A percentile compares a stretch with the other conserved stretches of the same genome.
Evolutionary conservation across 2,329 filamentous ascomycete genomes (phyloP).

Genomic region (Fusarium decemcellulare): DNA sequence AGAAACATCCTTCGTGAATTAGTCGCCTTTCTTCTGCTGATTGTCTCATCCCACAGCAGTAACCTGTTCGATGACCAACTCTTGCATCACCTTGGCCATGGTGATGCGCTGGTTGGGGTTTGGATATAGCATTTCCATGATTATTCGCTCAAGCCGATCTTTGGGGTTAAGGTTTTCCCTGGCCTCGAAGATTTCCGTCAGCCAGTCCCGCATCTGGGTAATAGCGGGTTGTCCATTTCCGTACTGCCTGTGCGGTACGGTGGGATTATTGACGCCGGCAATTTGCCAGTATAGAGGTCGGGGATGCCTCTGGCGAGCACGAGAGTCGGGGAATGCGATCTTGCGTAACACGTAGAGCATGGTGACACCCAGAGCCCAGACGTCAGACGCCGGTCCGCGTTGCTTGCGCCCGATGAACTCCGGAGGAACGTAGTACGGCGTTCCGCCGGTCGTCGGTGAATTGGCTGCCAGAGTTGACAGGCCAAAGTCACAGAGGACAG

Average conservation of each 20-base stretch:
- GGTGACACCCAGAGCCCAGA: conserved; percentile 72
- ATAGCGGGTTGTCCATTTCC: conserved; percentile 59
- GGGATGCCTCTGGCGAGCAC: conserved; percentile 62
- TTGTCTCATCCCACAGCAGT: conserved; percentile 24
- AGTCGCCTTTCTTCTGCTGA: conserved; percentile 1
- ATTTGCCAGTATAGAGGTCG: conserved; percentile 71
- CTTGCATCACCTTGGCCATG: conserved; percentile 65
- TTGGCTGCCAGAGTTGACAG: conserved; percentile 64
- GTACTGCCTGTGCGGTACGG: conserved; percentile 49
- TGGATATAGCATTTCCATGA: conserved; percentile 68
- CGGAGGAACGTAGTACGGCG: conserved; percentile 73
- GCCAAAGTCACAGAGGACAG: conserved; percentile 73
- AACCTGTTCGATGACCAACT: conserved; percentile 54
- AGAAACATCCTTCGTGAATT: conserved; percentile 25
- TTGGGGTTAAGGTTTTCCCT: conserved; percentile 60
- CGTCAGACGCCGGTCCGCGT: conserved; percentile 69
- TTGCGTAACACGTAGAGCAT: conserved; percentile 72
- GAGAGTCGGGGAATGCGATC: conserved; percentile 68
- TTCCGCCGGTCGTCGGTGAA: conserved; percentile 67
- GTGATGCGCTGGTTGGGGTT: conserved; percentile 67
- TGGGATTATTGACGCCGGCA: conserved; percentile 65
- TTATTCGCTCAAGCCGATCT: conserved; percentile 66
- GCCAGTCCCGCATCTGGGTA: conserved; percentile 70
- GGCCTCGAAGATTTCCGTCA: conserved; percentile 66
- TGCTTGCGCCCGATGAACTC: conserved; percentile 71